Evolutionary conservation across 2,329 filamentous ascomycete species (phyloP).

Genomic region (Colletotrichum higginsianum): DNA sequence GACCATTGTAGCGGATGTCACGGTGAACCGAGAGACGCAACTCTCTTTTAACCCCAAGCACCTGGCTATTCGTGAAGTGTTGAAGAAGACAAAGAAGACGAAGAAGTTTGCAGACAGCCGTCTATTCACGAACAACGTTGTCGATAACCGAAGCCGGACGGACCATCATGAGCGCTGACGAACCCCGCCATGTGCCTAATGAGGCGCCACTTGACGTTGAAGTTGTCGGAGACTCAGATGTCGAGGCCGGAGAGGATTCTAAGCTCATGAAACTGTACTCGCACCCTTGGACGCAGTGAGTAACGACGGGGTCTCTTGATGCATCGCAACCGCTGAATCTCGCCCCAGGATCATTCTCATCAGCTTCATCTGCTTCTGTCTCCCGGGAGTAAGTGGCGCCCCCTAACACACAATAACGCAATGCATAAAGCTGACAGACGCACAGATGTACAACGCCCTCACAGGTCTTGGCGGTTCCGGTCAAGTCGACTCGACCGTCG

Average conservation of each 20-base stretch:
- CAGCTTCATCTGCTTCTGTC: conserved; percentile 65
- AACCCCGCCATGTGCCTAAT: not conserved
- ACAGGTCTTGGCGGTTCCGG: conserved; percentile 61
- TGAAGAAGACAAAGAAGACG: too few species aligned
- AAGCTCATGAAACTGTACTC: conserved; percentile 52
- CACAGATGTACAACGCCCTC: conserved; percentile 64
- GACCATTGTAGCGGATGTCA: not conserved
- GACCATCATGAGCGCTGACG: conserved; percentile 12
- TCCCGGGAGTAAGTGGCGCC: conserved; percentile 56
- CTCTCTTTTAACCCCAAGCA: not conserved
- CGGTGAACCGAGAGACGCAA: not conserved
- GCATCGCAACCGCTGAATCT: conserved; percentile 2
- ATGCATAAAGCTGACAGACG: not conserved
- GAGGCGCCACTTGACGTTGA: not conserved
- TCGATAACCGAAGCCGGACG: not conserved
- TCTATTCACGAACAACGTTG: not conserved
- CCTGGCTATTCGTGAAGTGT: not conserved
- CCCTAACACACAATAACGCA: not conserved
- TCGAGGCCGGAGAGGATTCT: conserved; percentile 32
- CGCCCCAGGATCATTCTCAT: conserved; percentile 56
- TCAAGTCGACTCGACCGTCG: conserved; percentile 60
- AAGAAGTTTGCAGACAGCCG: not conserved
- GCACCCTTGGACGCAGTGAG: conserved; percentile 60
- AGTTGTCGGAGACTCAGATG: not conserved
- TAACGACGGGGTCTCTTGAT: not conserved